Percentiles rank a stretch among this genome's conserved stretches.
These are phyloP conservation scores for Penicillium psychrosexuale DNA, from an alignment of 2,329 filamentous ascomycete species.

Conservation along the genomic window DNA sequence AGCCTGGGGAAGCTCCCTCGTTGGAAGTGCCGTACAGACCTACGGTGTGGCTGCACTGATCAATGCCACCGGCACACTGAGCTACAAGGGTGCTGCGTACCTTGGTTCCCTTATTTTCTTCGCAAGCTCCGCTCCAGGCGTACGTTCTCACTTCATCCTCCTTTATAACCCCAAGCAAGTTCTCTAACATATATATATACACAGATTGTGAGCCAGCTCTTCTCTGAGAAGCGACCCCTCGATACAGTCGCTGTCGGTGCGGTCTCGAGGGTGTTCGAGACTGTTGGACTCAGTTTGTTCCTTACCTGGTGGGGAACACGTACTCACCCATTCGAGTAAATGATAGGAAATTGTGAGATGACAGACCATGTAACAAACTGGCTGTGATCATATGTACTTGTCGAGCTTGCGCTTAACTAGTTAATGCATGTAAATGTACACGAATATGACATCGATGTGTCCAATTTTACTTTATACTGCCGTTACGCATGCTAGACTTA, in stretches of 20 bases:
- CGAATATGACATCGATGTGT: constrained; percentile 1
- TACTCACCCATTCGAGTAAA: constrained; percentile 85
- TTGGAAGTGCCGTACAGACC: constrained; percentile 82
- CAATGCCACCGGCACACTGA: constrained; percentile 91
- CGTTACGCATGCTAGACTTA: no score
- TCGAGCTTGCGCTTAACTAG: not conserved
- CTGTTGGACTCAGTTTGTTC: constrained; percentile 85
- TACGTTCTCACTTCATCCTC: constrained; percentile 50
- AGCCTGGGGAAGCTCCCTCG: constrained; percentile 84
- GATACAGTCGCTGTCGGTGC: constrained; percentile 86
- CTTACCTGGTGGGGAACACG: constrained; percentile 97
- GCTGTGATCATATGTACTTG: not conserved
- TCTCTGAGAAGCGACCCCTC: constrained; percentile 86
- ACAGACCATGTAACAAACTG: constrained; percentile 8
- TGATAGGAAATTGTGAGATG: not conserved
- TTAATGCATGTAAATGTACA: constrained; percentile 8
- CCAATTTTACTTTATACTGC: not conserved
- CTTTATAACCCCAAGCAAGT: not conserved
- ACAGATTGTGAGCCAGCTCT: constrained; percentile 79
- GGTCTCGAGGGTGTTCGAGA: constrained; percentile 84
- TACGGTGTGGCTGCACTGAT: constrained; percentile 87
- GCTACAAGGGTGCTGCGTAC: constrained; percentile 96
- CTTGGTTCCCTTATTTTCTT: constrained; percentile 88
- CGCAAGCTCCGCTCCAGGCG: constrained; percentile 80
- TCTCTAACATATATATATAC: constrained; percentile 2